Base-by-base conservation (phyloP, 805 yeast species). In the Spencermartinsiella europaea region DNA sequence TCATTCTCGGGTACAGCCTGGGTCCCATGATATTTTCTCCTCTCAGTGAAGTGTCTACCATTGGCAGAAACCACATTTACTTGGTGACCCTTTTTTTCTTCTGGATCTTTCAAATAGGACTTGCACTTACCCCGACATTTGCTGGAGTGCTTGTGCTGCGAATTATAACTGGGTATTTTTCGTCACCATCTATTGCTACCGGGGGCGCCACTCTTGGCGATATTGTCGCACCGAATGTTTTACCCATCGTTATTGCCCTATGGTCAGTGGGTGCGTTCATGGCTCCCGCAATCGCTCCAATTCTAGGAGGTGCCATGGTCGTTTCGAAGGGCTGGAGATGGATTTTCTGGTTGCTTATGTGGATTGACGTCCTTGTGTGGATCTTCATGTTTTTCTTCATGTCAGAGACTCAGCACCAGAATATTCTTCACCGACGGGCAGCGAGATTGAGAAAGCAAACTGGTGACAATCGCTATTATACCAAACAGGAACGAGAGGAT, bases 1-100 rank as follows among this genome's bases (percentile, higher is more conserved):
- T 75, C 52, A 77, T 82, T 14, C 59, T 81, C 40, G 89, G 88
- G 0, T 75, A 80, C 55, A 85, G 84, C 0, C 61, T 77, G 7
- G 89, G 88, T 0, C 85, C 85, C 2, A 64, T 80, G 59, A 49
- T 81, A 10, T 77, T 80, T 74, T 85, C 83, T 1, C 84, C 83
- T 1, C 54, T 77, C 10, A 73, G 79, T 2, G 82, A 77, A 58
- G 53, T 72, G 42, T 72, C 73, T 38, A 65, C 68, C 27, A 65
- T 60, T 40, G 69, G 69, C 42, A 74, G 93, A 75, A 76, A 45
- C 16, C 40, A 39, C n/a, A 66, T 76, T 34, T 79, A 77, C 55
- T 60, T 72, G 25, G 40, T 63, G 16, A 68, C 83, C 2, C 61
- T 77, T 33, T 62, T 75, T 45, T 38, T 77, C 1, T 80, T 77